phyloP scores from a whole-genome alignment of 2,329 filamentous ascomycete genomes.

The Pochonia chlamydosporia region DNA sequence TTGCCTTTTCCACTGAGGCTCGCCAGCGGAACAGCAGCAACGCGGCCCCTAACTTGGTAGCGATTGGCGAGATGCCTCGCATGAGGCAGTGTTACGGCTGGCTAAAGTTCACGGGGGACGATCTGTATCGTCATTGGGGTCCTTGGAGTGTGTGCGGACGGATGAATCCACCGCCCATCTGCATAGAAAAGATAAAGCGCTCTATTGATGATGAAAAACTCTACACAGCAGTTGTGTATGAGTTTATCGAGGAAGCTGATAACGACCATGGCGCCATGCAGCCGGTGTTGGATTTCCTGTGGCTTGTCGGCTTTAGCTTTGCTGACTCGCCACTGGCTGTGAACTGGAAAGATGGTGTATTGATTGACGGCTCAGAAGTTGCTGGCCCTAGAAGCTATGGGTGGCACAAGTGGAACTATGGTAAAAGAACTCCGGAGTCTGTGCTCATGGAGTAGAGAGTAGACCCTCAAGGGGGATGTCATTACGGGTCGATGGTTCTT shows the following conservation, averaged over 20 bases:
- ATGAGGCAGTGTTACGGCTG: background rate
- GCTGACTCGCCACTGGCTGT: background rate
- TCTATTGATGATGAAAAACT: background rate
- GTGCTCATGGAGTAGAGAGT: background rate
- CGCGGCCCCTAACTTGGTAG: background rate
- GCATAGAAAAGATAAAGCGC: background rate
- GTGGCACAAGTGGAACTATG: background rate
- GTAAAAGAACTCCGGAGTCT: background rate
- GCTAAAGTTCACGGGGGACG: background rate
- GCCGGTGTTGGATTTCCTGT: background rate
- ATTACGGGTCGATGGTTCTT: background rate
- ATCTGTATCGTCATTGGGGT: background rate
- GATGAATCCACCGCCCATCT: background rate
- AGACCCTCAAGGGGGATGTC: background rate
- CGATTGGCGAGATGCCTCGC: background rate
- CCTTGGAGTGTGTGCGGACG: background rate
- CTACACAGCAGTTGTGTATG: slow-evolving; percentile 2
- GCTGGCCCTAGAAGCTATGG: slow-evolving; percentile 1
- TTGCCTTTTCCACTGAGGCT: slow-evolving; percentile 3
- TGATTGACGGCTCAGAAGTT: background rate
- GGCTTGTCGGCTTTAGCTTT: background rate
- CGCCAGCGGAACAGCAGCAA: slow-evolving; percentile 2
- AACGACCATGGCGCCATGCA: background rate
- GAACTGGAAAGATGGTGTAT: slow-evolving; percentile 1
- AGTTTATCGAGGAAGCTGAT: background rate